These are phyloP conservation scores for Fusarium xyrophilum DNA, from an alignment of 2,329 filamentous ascomycete genomes.

Conservation along the genomic window DNA sequence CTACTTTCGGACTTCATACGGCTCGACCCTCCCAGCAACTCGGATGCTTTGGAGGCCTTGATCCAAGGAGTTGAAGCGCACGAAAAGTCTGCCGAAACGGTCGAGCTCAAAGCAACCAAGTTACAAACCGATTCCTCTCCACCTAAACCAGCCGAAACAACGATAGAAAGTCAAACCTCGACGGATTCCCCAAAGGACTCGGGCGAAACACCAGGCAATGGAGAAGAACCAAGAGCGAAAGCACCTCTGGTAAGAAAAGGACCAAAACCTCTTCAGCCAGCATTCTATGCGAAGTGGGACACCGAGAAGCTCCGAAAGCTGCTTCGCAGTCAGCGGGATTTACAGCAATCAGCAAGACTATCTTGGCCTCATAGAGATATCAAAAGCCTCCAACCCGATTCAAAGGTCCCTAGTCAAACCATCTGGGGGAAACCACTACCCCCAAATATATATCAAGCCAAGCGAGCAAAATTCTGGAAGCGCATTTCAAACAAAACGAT, in stretches of 20 bases:
- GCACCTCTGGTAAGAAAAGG: neutral
- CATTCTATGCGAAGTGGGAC: slow-evolving; percentile 59
- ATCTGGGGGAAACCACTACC: slow-evolving; percentile 58
- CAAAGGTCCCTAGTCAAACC: slow-evolving; percentile 51
- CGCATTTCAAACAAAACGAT: slow-evolving; percentile 54
- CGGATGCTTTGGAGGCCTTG: slow-evolving; percentile 50
- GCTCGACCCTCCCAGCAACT: slow-evolving; percentile 49
- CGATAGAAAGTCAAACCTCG: neutral
- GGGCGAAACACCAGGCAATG: neutral
- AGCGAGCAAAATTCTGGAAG: slow-evolving; percentile 58
- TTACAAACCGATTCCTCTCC: neutral
- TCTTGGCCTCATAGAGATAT: slow-evolving; percentile 40
- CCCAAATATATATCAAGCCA: slow-evolving; percentile 50
- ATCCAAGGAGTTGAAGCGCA: slow-evolving; percentile 19
- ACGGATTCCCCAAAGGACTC: neutral
- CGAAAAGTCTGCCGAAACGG: neutral
- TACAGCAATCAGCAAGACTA: slow-evolving; percentile 39
- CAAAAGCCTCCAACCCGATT: slow-evolving; percentile 46
- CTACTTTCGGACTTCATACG: slow-evolving; percentile 53
- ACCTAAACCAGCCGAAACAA: neutral
- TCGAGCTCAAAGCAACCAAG: neutral
- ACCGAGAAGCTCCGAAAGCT: slow-evolving; percentile 52
- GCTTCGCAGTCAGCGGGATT: slow-evolving; percentile 51
- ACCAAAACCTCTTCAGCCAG: slow-evolving; percentile 27
- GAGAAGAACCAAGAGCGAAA: neutral